These are phyloP conservation scores for Cardamine occulta DNA, from an alignment of 345 rosid species.

Conservation along the genomic window DNA sequence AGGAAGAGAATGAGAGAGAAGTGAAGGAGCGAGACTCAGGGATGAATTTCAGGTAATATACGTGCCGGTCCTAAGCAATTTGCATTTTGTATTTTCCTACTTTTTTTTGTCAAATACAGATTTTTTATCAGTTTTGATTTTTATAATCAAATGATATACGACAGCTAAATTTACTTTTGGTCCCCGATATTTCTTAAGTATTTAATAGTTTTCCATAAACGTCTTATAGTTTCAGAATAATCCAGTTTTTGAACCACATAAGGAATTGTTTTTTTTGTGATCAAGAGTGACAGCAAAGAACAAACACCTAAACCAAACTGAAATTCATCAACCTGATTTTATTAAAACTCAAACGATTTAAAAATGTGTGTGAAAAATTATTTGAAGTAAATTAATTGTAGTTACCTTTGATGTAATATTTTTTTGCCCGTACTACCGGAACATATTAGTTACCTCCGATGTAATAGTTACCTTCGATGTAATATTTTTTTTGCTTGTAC, in stretches of 20 bases:
- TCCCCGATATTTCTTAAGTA: neutral
- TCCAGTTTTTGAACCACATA: neutral
- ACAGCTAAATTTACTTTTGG: neutral
- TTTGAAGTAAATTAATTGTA: too few species aligned
- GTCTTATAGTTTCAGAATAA: neutral
- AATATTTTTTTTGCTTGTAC: too few species aligned
- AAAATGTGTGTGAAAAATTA: too few species aligned
- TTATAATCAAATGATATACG: neutral
- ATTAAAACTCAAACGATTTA: too few species aligned
- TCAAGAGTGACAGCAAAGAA: too few species aligned
- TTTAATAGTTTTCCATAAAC: neutral
- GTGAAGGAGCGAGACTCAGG: neutral
- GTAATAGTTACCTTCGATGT: too few species aligned
- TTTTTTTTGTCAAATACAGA: constrained; percentile 18
- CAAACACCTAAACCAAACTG: too few species aligned
- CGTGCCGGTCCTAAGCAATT: constrained; percentile 42
- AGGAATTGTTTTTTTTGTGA: too few species aligned
- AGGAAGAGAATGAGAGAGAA: constrained; percentile 1
- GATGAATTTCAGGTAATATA: constrained; percentile 40
- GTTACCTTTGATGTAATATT: too few species aligned
- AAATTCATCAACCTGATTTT: too few species aligned
- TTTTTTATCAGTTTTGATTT: neutral
- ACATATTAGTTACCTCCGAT: too few species aligned
- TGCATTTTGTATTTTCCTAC: constrained; percentile 30
- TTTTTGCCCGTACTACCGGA: too few species aligned